A percentile compares a stretch with the other conserved stretches of the same genome.
These are phyloP conservation scores for Umbelopsis sp. DNA, from an alignment of 192 early-diverging fungal genomes.

Conservation along the genomic window DNA sequence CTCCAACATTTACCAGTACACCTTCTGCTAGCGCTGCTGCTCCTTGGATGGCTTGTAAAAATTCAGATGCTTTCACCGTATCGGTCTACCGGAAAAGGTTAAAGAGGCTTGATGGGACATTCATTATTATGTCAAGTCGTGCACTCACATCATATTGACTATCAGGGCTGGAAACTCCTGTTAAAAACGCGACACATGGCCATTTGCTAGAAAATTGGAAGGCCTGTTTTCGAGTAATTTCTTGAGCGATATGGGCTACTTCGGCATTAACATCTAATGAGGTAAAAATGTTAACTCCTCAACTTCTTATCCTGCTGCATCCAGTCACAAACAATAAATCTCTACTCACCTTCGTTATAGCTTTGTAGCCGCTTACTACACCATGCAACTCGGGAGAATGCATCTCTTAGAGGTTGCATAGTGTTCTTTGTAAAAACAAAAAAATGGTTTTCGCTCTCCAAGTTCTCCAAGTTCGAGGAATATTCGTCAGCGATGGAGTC, in stretches of 20 bases:
- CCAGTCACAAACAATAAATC: not conserved
- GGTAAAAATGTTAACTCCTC: not conserved
- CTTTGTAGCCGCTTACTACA: constrained; percentile 36
- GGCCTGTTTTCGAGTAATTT: not conserved
- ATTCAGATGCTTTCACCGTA: constrained; percentile 15
- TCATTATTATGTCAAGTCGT: not conserved
- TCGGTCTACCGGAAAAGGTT: constrained; percentile 4
- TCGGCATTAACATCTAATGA: constrained; percentile 29
- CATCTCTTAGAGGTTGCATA: constrained; percentile 33
- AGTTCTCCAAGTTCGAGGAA: constrained; percentile 26
- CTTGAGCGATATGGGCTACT: constrained; percentile 19
- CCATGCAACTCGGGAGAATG: constrained; percentile 24
- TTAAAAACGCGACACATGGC: not conserved
- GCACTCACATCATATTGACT: not conserved
- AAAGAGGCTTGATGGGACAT: too few species aligned
- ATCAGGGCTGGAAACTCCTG: not conserved
- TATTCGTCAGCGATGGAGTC: constrained; percentile 43
- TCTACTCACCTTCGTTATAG: not conserved
- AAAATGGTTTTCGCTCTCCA: constrained; percentile 46
- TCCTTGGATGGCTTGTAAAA: constrained; percentile 5
- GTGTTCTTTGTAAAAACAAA: constrained; percentile 39
- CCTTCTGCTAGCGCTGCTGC: constrained; percentile 17
- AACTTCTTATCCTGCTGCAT: not conserved
- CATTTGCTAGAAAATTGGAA: not conserved
- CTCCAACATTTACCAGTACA: constrained; percentile 25